Base-by-base conservation (phyloP, 129 eudicot species). In the Helichrysum umbraculigerum region DNA sequence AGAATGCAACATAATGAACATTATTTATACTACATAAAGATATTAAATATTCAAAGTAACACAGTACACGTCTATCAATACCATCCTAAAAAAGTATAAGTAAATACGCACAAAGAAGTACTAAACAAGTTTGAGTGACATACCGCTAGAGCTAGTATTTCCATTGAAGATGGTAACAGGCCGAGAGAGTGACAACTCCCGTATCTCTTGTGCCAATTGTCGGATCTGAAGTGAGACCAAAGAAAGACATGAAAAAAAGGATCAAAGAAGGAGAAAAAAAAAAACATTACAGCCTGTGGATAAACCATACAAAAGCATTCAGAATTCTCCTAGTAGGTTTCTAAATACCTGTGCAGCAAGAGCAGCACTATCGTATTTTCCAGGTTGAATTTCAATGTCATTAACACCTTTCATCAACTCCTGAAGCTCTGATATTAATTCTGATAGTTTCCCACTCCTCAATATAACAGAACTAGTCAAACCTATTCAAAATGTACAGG, bases 401-500 rank as follows among this genome's bases (percentile, higher is more conserved):
- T 86, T 85, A 54, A 92, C 87, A 71, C 92, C 92, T 42, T 82
- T 84, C 59, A 91, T 89, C 64, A 90, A 82, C 76, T 86, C 96
- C 69, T 90, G 98, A 66, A 92, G 89, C 76, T 92, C 96, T 33
- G 86, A 79, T 65, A 92, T 64, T 73, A 92, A 20, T 76, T 92
- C 98, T 0, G 98, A 92, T 32, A 92, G 75, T 7, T 73, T 84
- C 67, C 98, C 98, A 47, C 92, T 92, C 85, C 88, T 92, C 87
- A 92, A 86, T 71, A 92, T 82, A 29, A 92, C 80, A 29, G 98
- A 90, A 70, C 96, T 90, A 44, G 96, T 90, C 39, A 89, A 73
- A 71, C 96, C 96, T 92, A 66, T 51, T 37, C 78, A 77, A 9
- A 64, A 52, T 63, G 37, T 3, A 29, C 33, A 42, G 25, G 54